Percentiles rank a stretch among this genome's conserved stretches.
phyloP scores from a whole-genome alignment of 352 stramenopile species.

The Globisporangium solare region DNA sequence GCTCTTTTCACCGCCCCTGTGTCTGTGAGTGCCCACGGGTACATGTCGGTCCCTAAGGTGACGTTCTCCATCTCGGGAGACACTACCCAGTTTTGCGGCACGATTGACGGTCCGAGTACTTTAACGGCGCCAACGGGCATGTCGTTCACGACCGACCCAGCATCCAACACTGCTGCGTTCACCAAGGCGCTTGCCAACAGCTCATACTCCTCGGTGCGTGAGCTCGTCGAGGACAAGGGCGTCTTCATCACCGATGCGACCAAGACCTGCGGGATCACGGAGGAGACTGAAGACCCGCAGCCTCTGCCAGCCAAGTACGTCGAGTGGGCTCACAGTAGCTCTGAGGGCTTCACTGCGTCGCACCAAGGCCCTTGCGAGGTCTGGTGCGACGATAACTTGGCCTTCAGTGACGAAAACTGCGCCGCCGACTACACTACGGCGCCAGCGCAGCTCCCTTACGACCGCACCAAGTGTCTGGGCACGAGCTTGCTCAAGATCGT shows the following conservation, averaged over 20 bases:
- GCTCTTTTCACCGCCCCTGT: not conserved
- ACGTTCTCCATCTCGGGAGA: conserved; percentile 17
- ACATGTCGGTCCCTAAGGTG: conserved; percentile 22
- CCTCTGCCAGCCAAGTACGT: conserved; percentile 28
- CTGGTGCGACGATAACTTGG: conserved; percentile 43
- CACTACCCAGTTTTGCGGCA: conserved; percentile 7
- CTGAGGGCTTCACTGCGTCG: conserved; percentile 22
- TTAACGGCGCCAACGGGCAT: conserved; percentile 6
- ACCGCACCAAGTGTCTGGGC: conserved; percentile 38
- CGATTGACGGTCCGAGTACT: conserved; percentile 3
- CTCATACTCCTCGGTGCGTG: conserved; percentile 18
- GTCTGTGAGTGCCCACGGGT: conserved; percentile 19
- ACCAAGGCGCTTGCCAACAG: conserved; percentile 18
- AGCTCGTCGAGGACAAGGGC: conserved; percentile 14
- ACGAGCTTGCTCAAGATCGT: conserved; percentile 30
- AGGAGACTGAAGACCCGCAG: conserved; percentile 21
- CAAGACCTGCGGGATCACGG: conserved; percentile 7
- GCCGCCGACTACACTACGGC: conserved; percentile 27
- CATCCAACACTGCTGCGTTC: conserved; percentile 19
- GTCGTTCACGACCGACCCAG: conserved; percentile 10
- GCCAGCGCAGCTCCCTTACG: conserved; percentile 33
- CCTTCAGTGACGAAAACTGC: conserved; percentile 50
- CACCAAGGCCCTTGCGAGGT: conserved; percentile 46
- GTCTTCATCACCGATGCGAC: conserved; percentile 8
- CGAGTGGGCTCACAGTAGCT: conserved; percentile 15